Base-by-base conservation (phyloP, 805 yeast genomes). In the Saccharomycopsis fibuligera region DNA sequence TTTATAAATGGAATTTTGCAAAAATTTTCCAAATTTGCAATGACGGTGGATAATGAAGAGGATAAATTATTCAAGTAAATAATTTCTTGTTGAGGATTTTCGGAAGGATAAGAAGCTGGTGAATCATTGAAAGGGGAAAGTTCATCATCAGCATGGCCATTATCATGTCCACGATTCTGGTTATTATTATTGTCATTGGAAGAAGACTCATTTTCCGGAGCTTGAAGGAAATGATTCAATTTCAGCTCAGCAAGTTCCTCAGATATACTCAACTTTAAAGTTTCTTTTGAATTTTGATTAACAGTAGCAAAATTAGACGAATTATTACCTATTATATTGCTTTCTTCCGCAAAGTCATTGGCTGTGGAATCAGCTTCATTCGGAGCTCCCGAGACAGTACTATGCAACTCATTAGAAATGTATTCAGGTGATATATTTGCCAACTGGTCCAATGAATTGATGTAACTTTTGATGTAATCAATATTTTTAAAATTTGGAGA, bases 11-110 rank as follows among this genome's bases (percentile, higher is more conserved):
- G 59, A 22, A 60, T 47, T 22, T 58, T 58, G 44, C 70, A 68
- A 48, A 60, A 68, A 49, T 63, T 68, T 44, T 68, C 70, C 48
- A 68, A 67, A 47, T 68, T 68, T 44, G 64, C 63, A 2, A 69
- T 65, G 23, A 68, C 70, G 4, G 67, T 68, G 10, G 62, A 50
- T 4, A 62, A 56, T 5, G 72, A 51, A 3, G 68, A 65, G 5
- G 71, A 63, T 24, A 51, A 35, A 16, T 37, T 36, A 25, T 51
- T 51, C 1, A 50, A 39, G 30, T 44, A 48, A 10, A 47, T 10
- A 16, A 47, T 33, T 36, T 48, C 47, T 6, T 46, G 33, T 16
- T 29, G 31, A 14, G n/a, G 27, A 9, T 29, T n/a, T 5, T 49
- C 46, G 3, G 24, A 14, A 16, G 53, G 53, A 36, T 45, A 49